Conservation (phyloP, 441 rosid species). For the Adansonia madagascariensis region DNA sequence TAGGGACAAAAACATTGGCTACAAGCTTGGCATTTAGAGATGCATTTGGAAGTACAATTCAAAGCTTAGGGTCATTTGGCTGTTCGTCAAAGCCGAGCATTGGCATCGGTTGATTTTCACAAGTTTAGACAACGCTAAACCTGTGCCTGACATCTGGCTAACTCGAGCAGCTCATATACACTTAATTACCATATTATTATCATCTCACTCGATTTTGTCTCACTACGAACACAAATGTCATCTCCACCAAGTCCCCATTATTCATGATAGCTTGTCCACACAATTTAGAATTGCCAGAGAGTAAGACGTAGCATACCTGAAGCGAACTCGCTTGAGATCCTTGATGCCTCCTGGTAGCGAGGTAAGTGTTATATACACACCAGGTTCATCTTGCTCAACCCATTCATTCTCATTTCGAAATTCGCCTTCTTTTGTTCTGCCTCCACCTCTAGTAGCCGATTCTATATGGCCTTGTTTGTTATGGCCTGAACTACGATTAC, state of each 20-base stretch:
- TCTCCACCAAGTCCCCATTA: background rate
- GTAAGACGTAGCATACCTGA: conserved; percentile 56
- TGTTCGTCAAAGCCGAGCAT: too few relatives aligned
- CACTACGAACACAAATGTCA: background rate
- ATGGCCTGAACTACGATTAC: conserved; percentile 42
- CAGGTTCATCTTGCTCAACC: conserved; percentile 98
- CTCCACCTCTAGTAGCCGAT: conserved; percentile 56
- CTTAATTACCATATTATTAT: background rate
- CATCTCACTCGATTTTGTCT: background rate
- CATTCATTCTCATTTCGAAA: conserved; percentile 65
- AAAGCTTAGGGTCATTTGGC: too few relatives aligned
- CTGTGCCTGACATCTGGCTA: too few relatives aligned
- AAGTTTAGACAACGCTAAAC: too few relatives aligned
- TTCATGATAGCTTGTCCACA: background rate
- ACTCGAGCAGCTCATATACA: too few relatives aligned
- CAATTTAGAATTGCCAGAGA: conserved; percentile 8
- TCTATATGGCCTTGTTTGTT: conserved; percentile 56
- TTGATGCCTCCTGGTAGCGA: conserved; percentile 78
- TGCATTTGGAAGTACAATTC: too few relatives aligned
- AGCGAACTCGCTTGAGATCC: conserved; percentile 93
- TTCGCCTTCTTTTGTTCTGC: conserved; percentile 64
- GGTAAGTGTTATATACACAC: conserved; percentile 88
- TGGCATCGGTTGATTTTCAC: too few relatives aligned
- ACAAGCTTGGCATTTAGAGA: too few relatives aligned
- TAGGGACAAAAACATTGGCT: too few relatives aligned